phyloP scores from a whole-genome alignment of 169 alveolate genomes.

The Neospora caninum region DNA sequence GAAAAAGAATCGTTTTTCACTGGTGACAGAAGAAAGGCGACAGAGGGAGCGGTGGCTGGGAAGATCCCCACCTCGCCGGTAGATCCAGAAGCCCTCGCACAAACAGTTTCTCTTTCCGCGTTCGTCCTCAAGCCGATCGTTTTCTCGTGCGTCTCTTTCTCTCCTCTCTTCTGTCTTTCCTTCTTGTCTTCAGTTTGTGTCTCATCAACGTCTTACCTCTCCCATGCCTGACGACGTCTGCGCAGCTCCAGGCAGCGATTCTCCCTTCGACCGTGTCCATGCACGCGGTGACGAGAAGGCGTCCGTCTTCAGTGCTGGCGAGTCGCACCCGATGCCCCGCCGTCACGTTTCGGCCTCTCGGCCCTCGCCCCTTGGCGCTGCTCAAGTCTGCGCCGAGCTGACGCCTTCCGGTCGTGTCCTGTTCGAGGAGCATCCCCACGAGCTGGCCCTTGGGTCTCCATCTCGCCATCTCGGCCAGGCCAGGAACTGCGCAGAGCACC shows the following conservation, averaged over 20 bases:
- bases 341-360: background rate
- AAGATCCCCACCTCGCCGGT: too few relatives aligned
- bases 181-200: too few relatives aligned
- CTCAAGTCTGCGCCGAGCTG: background rate
- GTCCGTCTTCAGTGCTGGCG: conserved; percentile 31
- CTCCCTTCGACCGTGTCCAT: background rate
- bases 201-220: background rate
- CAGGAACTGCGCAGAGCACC: conserved; percentile 31
- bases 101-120: too few relatives aligned
- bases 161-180: too few relatives aligned
- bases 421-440: background rate
- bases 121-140: too few relatives aligned
- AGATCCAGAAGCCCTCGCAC: too few relatives aligned
- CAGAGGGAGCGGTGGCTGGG: too few relatives aligned
- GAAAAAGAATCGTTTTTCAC: too few relatives aligned
- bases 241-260: conserved; percentile 31
- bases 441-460: conserved; percentile 32
- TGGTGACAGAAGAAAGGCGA: too few relatives aligned
- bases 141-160: too few relatives aligned
- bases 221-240: conserved; percentile 1
- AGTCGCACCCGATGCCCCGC: background rate
- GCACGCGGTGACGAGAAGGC: conserved; percentile 22
- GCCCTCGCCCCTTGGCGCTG: background rate
- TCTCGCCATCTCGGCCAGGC: conserved; percentile 25
- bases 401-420: background rate